Conservation (phyloP, 2,329 filamentous ascomycete genomes). For the Venturia nashicola region DNA sequence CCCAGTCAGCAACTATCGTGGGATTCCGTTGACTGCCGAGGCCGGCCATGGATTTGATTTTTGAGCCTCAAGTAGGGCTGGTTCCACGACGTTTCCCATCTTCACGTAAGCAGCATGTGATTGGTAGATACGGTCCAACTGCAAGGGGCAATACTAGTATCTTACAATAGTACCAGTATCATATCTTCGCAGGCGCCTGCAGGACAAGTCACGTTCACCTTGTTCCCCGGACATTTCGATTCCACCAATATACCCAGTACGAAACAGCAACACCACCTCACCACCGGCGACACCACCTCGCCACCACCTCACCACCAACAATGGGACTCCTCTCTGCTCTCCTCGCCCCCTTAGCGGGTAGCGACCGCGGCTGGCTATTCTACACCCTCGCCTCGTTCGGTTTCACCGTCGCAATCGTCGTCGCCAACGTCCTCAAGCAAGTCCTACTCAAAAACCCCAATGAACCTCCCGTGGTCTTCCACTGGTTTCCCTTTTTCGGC, state of each 20-base stretch:
- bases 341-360: not conserved
- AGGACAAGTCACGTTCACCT: not conserved
- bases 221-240: too few relatives aligned
- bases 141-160: not conserved
- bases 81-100: too few relatives aligned
- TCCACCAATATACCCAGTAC: not conserved
- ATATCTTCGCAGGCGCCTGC: not conserved
- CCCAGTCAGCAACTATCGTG: too few relatives aligned
- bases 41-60: too few relatives aligned
- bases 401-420: constrained; percentile 32
- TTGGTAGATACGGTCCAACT: not conserved
- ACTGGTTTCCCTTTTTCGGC: constrained; percentile 61
- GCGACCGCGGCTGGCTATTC: not conserved
- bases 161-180: too few relatives aligned
- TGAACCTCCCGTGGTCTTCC: constrained; percentile 49
- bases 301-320: not conserved
- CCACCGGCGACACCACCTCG: not conserved
- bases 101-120: not conserved
- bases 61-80: too few relatives aligned
- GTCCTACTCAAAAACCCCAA: constrained; percentile 70
- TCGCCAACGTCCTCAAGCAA: constrained; percentile 71
- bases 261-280: not conserved
- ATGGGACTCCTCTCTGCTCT: constrained; percentile 7
- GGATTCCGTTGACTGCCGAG: not conserved
- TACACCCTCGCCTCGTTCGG: not conserved